Conservation (phyloP, 2,329 filamentous ascomycete genomes). For the Ophiosphaerella narmari region DNA sequence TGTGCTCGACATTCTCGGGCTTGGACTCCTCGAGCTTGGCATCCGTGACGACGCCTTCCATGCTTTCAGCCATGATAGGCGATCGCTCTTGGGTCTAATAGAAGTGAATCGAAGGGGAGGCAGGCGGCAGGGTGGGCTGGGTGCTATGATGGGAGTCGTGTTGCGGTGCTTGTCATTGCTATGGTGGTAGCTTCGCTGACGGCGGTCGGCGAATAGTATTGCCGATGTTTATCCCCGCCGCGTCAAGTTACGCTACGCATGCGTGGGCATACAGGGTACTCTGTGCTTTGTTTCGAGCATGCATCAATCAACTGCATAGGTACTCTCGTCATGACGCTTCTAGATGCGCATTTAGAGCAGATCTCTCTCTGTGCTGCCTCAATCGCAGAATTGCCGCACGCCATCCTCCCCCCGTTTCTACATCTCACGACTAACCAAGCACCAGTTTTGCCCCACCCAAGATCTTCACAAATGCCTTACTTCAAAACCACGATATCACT, state of each 20-base stretch:
- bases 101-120: slow-evolving; percentile 14
- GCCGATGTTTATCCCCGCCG: slow-evolving; percentile 23
- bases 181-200: slow-evolving; percentile 20
- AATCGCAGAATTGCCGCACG: slow-evolving; percentile 53
- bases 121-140: slow-evolving; percentile 3
- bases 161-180: slow-evolving; percentile 27
- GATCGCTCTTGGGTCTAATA: slow-evolving; percentile 16
- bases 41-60: slow-evolving; percentile 53
- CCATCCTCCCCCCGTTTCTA: slow-evolving; percentile 1
- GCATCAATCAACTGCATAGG: background rate
- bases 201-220: slow-evolving; percentile 18
- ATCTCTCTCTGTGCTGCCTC: slow-evolving; percentile 55
- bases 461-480: slow-evolving; percentile 91
- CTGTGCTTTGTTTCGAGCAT: too few relatives aligned
- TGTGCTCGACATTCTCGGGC: slow-evolving; percentile 47
- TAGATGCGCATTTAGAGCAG: slow-evolving; percentile 56
- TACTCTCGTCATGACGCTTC: slow-evolving; percentile 46
- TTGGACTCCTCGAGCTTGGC: slow-evolving; percentile 45
- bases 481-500: slow-evolving; percentile 89
- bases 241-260: background rate
- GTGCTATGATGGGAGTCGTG: slow-evolving; percentile 9
- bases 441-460: slow-evolving; percentile 84
- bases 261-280: background rate
- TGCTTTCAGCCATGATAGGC: slow-evolving; percentile 54
- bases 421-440: slow-evolving; percentile 19